Base-by-base conservation (phyloP, 352 stramenopile genomes). In the Phytopythium ostracodes region DNA sequence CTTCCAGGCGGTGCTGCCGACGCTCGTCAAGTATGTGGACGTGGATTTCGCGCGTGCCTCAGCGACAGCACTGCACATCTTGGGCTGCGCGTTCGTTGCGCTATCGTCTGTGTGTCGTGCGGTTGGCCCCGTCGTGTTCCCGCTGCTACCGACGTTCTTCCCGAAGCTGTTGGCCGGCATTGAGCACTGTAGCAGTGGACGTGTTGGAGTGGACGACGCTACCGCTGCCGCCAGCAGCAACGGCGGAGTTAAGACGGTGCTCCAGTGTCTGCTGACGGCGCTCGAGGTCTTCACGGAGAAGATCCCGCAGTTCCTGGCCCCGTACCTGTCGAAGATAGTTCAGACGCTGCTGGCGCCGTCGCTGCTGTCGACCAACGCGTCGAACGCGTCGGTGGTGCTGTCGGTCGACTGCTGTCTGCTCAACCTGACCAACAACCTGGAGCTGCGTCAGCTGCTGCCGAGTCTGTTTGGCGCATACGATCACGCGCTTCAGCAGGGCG, bases 211-310 rank as follows among this genome's bases (percentile, higher is more conserved):
- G 3, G 44, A 51, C 24, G 46, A 52, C 8, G 24, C 8, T 14
- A 15, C 46, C 10, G 18, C 29, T 33, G 29, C 24, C 46, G 24
- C 46, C 4, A 52, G 25, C 4, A 52, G 25, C 47, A 54, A 36
- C 47, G 43, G 61, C 17, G 72, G 77, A 27, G 52, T 63, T 3
- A 65, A 64, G 38, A 38, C 85, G 1, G 81, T 96, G 44, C 66
- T 93, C 24, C 81, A 91, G 61, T 96, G 87, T 56, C 56, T 94
- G 40, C 63, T 96, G 53, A 68, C 77, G 15, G 76, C 87, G 25
- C 61, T 96, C 20, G 84, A 93, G 60, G 80, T 92, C 46, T 92
- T 96, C 59, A 92, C 85, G 0, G 79, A 88, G 59, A 89, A 89
- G 62, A 90, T 96, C 56, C 71, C 85, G 25, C 82, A 91, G 67